These are phyloP conservation scores for Fusarium sp. DNA, from an alignment of 2,329 filamentous ascomycete genomes.

Conservation along the genomic window DNA sequence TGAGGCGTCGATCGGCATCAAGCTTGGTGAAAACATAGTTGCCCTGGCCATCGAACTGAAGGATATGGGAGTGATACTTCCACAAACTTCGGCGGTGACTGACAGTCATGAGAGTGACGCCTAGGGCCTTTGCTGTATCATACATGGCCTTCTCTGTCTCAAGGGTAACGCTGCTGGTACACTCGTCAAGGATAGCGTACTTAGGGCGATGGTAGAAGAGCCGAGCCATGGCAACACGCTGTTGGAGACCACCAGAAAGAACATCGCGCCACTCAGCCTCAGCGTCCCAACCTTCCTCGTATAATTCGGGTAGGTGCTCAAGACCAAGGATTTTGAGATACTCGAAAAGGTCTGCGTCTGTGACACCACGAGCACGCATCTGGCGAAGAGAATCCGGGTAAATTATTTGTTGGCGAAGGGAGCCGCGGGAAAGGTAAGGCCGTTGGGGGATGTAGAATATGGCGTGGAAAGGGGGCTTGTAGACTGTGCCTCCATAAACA, in stretches of 20 bases:
- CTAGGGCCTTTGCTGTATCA: slow-evolving; percentile 89
- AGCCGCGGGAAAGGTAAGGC: slow-evolving; percentile 90
- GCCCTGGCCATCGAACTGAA: slow-evolving; percentile 97
- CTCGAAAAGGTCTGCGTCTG: slow-evolving; percentile 80
- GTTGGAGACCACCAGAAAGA: slow-evolving; percentile 90
- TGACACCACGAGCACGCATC: slow-evolving; percentile 86
- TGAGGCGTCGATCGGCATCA: slow-evolving; percentile 86
- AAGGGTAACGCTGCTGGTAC: slow-evolving; percentile 92
- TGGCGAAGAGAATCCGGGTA: slow-evolving; percentile 91
- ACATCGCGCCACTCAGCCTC: slow-evolving; percentile 98
- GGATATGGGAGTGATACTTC: slow-evolving; percentile 94
- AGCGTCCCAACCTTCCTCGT: slow-evolving; percentile 84
- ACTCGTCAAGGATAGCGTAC: slow-evolving; percentile 97
- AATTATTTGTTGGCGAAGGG: slow-evolving; percentile 94
- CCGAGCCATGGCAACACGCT: slow-evolving; percentile 95
- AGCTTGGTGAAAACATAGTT: slow-evolving; percentile 88
- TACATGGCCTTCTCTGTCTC: slow-evolving; percentile 98
- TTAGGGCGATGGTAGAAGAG: slow-evolving; percentile 92
- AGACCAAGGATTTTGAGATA: slow-evolving; percentile 86
- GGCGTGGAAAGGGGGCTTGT: slow-evolving; percentile 89
- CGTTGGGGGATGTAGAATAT: slow-evolving; percentile 99
- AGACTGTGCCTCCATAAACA: slow-evolving; percentile 92
- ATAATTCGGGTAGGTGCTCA: slow-evolving; percentile 81
- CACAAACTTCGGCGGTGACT: slow-evolving; percentile 90
- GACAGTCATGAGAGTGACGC: slow-evolving; percentile 97